Conservation (phyloP, 495 filamentous ascomycete genomes). For the Penicillium pancosmium region DNA sequence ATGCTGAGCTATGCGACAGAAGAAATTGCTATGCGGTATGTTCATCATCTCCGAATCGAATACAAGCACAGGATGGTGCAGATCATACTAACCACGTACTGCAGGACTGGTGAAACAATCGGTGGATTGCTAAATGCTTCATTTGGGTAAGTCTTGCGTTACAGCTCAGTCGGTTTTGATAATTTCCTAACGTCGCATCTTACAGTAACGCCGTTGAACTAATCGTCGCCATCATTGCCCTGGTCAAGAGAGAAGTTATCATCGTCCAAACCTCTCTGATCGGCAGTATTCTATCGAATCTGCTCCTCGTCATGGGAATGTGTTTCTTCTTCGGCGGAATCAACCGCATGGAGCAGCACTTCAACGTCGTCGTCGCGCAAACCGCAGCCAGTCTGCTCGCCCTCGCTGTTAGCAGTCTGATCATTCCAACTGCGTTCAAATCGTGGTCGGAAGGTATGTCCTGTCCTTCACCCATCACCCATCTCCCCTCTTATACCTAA, state of each 20-base stretch:
- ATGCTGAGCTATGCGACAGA: conserved; percentile 60
- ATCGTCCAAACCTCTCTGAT: conserved; percentile 94
- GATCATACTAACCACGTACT: conserved; percentile 5
- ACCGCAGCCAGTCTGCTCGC: conserved; percentile 83
- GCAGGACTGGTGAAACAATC: conserved; percentile 70
- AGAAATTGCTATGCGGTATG: conserved; percentile 54
- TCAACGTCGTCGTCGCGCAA: conserved; percentile 93
- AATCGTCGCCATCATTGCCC: conserved; percentile 85
- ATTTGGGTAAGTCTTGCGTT: conserved; percentile 66
- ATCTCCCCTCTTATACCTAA: neutral
- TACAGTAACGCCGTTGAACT: conserved; percentile 80
- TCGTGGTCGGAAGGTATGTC: conserved; percentile 47
- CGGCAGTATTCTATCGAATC: conserved; percentile 87
- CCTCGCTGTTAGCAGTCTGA: conserved; percentile 75
- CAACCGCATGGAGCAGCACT: conserved; percentile 78
- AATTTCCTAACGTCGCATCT: conserved; percentile 12
- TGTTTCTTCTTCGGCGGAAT: conserved; percentile 90
- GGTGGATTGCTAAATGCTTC: conserved; percentile 86
- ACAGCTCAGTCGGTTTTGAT: neutral
- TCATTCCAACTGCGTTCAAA: conserved; percentile 88
- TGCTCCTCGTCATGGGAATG: conserved; percentile 91
- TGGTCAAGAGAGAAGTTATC: conserved; percentile 69
- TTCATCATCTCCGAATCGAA: neutral
- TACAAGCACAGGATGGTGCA: neutral
- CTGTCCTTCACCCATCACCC: neutral